These are phyloP conservation scores for Xylariaceae sp. DNA, from an alignment of 2,329 filamentous ascomycete species.

Conservation along the genomic window DNA sequence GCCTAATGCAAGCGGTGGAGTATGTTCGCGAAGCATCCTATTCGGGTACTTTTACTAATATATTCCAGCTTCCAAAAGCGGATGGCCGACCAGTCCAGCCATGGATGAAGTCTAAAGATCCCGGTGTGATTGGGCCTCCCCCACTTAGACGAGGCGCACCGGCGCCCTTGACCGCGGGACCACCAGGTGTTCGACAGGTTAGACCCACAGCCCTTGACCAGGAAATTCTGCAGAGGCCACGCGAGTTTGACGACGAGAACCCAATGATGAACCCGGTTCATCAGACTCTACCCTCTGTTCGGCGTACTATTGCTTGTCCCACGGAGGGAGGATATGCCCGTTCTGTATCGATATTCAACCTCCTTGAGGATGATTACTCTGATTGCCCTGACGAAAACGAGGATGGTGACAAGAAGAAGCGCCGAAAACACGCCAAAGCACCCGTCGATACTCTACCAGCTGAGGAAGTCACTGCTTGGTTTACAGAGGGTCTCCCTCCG, in stretches of 20 bases:
- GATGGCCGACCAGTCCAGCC: slow-evolving; percentile 6
- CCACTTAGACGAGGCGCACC: slow-evolving; percentile 40
- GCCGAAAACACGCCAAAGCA: slow-evolving; percentile 10
- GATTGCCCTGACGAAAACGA: neutral
- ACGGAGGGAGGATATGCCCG: slow-evolving; percentile 8
- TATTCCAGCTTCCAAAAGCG: slow-evolving; percentile 15
- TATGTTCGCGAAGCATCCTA: neutral
- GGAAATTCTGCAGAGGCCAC: slow-evolving; percentile 24
- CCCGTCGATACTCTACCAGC: slow-evolving; percentile 31
- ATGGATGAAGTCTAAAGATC: slow-evolving; percentile 16
- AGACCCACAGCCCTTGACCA: slow-evolving; percentile 41
- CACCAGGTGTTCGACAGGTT: slow-evolving; percentile 49
- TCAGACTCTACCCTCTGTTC: slow-evolving; percentile 3
- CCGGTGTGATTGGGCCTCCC: slow-evolving; percentile 20
- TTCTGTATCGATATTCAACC: too few relatives aligned
- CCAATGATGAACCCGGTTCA: slow-evolving; percentile 16
- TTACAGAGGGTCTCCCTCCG: slow-evolving; percentile 29
- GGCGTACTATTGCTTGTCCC: slow-evolving; percentile 7
- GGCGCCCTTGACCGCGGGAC: slow-evolving; percentile 49
- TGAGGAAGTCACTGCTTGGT: slow-evolving; percentile 31
- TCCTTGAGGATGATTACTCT: too few relatives aligned
- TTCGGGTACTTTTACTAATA: too few relatives aligned
- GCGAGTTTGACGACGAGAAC: slow-evolving; percentile 21
- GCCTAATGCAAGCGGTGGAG: slow-evolving; percentile 13
- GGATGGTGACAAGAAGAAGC: neutral